Evolutionary conservation across 2,329 filamentous ascomycete species (phyloP).

Genomic region (Orbilia oligospora): DNA sequence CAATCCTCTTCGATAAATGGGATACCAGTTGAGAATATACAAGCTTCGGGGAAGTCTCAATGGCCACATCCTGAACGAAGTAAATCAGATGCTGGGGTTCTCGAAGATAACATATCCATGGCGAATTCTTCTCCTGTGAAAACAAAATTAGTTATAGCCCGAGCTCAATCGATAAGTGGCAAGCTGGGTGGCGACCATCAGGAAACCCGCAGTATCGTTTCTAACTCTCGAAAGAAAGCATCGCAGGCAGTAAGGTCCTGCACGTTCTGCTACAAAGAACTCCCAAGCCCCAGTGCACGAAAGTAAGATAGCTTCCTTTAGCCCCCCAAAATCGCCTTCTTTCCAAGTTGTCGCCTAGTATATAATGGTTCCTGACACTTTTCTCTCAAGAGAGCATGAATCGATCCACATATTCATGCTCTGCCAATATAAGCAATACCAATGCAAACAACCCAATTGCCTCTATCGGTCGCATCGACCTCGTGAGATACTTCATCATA

Average conservation of each 20-base stretch:
- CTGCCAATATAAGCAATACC: constrained; percentile 44
- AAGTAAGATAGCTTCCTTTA: constrained; percentile 21
- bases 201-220: constrained; percentile 46
- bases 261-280: constrained; percentile 48
- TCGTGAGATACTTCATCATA: constrained; percentile 48
- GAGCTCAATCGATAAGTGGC: constrained; percentile 28
- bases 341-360: not conserved
- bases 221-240: constrained; percentile 15
- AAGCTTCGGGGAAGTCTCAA: not conserved
- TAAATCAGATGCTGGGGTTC: constrained; percentile 26
- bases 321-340: not conserved
- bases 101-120: constrained; percentile 8
- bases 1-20: constrained; percentile 25
- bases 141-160: not conserved
- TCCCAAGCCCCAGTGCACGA: constrained; percentile 57
- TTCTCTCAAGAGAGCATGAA: constrained; percentile 46
- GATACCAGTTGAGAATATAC: constrained; percentile 5
- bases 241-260: not conserved
- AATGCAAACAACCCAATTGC: constrained; percentile 46
- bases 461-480: constrained; percentile 45
- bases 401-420: constrained; percentile 38
- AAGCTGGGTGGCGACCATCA: constrained; percentile 32
- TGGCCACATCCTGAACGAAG: constrained; percentile 15
- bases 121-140: constrained; percentile 36
- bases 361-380: not conserved